Evolutionary conservation across 2,329 filamentous ascomycete species (phyloP).

Genomic region (Nigrospora osmanthi): DNA sequence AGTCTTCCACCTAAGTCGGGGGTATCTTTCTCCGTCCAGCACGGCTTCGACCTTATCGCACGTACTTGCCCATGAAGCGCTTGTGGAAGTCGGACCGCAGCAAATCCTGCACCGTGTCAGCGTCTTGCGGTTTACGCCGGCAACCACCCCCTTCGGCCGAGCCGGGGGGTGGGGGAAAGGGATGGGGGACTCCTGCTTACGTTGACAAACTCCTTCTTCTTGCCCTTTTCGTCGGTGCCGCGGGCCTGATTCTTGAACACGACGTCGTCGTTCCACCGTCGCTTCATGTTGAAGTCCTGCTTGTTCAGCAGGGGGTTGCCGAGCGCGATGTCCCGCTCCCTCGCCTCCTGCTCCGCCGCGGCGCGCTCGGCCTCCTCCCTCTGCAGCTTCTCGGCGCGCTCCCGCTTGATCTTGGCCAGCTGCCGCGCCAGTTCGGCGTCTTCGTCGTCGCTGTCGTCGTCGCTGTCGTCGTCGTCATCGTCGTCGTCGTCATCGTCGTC

Average conservation of each 20-base stretch:
- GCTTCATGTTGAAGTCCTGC: constrained; percentile 81
- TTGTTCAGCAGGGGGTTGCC: constrained; percentile 92
- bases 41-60: constrained; percentile 33
- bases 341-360: constrained; percentile 73
- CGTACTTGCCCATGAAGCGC: constrained; percentile 79
- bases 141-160: not conserved
- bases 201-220: constrained; percentile 94
- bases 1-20: not conserved
- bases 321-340: constrained; percentile 80
- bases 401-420: constrained; percentile 85
- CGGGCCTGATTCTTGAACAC: constrained; percentile 98
- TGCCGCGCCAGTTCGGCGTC: constrained; percentile 89
- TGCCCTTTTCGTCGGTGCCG: constrained; percentile 83
- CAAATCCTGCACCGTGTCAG: constrained; percentile 51
- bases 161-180: no score
- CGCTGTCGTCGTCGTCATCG: constrained; percentile 28
- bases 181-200: constrained; percentile 39
- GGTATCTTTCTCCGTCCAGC: not conserved
- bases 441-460: constrained; percentile 57
- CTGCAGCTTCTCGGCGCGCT: constrained; percentile 74
- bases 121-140: constrained; percentile 15
- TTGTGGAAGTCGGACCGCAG: constrained; percentile 95
- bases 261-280: constrained; percentile 93
- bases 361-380: constrained; percentile 74
- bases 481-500: constrained; percentile 48